These are phyloP conservation scores for Colletotrichum sp. DNA, from an alignment of 2,329 filamentous ascomycete species.

Conservation along the genomic window DNA sequence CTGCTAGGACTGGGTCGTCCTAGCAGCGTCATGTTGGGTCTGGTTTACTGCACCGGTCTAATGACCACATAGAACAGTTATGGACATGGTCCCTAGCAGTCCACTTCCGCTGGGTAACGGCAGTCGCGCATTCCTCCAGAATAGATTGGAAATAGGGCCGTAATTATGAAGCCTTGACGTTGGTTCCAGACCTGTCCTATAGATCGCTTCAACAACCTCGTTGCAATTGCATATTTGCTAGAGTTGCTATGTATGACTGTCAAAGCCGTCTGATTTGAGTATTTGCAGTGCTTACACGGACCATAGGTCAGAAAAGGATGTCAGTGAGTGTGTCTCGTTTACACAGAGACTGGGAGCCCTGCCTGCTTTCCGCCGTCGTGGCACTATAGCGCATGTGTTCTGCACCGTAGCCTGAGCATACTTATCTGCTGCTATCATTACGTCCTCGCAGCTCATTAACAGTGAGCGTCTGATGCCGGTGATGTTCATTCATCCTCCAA, in stretches of 20 bases:
- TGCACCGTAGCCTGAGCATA: neutral
- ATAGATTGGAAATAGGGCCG: rapidly evolving
- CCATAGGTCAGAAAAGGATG: no score
- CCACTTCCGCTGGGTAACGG: rapidly evolving
- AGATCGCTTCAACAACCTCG: rapidly evolving
- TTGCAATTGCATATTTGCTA: rapidly evolving
- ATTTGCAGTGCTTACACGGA: neutral
- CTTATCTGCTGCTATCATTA: neutral
- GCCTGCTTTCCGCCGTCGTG: neutral
- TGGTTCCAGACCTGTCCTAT: neutral
- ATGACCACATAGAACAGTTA: neutral
- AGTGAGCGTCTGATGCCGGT: neutral
- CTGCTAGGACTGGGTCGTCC: no score
- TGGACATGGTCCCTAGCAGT: neutral
- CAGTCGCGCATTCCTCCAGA: neutral
- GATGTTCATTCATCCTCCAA: neutral
- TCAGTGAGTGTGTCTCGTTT: neutral
- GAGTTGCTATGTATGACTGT: neutral
- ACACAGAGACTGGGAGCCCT: neutral
- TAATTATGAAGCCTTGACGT: neutral
- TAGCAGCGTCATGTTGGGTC: neutral
- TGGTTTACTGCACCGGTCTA: neutral
- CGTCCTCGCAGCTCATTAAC: neutral
- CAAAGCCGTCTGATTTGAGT: rapidly evolving
- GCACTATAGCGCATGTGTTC: neutral